Conservation (phyloP, 768 basidiomycete species). For the Pisolithus microcarpus region DNA sequence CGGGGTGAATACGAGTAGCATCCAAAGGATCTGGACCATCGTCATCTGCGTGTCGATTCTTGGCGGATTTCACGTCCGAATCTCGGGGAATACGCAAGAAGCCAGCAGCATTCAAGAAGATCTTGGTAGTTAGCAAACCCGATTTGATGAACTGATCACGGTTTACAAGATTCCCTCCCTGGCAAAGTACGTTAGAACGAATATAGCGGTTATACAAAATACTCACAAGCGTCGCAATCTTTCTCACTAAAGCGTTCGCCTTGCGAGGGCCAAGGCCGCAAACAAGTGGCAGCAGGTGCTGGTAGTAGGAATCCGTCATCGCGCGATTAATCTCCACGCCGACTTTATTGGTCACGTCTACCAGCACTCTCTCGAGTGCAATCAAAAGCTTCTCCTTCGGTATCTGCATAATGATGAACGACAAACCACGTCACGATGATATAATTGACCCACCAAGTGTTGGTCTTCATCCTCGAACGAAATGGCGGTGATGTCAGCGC, state of each 20-base stretch:
- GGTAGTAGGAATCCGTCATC: slow-evolving; percentile 82
- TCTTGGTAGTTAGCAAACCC: slow-evolving; percentile 71
- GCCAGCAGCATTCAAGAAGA: slow-evolving; percentile 90
- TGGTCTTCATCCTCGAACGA: slow-evolving; percentile 82
- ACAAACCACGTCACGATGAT: neutral
- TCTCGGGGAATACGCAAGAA: slow-evolving; percentile 85
- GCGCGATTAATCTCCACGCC: slow-evolving; percentile 97
- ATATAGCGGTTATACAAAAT: neutral
- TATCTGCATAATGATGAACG: slow-evolving; percentile 43
- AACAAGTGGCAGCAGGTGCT: slow-evolving; percentile 81
- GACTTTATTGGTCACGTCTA: slow-evolving; percentile 85
- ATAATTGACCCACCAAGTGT: slow-evolving; percentile 53
- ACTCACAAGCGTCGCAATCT: slow-evolving; percentile 69
- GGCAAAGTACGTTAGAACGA: neutral
- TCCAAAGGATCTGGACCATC: slow-evolving; percentile 86
- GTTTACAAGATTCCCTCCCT: slow-evolving; percentile 86
- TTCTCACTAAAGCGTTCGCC: slow-evolving; percentile 75
- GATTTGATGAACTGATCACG: slow-evolving; percentile 84
- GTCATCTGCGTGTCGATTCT: slow-evolving; percentile 53
- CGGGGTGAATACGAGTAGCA: slow-evolving; percentile 91
- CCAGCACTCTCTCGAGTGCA: slow-evolving; percentile 78
- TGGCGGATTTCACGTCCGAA: slow-evolving; percentile 50
- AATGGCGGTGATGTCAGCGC: slow-evolving; percentile 75
- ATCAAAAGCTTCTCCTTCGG: slow-evolving; percentile 76
- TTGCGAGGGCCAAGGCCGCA: slow-evolving; percentile 94